Conservation (phyloP, 1,284 basidiomycete species). For the Testicularia cyperi region DNA sequence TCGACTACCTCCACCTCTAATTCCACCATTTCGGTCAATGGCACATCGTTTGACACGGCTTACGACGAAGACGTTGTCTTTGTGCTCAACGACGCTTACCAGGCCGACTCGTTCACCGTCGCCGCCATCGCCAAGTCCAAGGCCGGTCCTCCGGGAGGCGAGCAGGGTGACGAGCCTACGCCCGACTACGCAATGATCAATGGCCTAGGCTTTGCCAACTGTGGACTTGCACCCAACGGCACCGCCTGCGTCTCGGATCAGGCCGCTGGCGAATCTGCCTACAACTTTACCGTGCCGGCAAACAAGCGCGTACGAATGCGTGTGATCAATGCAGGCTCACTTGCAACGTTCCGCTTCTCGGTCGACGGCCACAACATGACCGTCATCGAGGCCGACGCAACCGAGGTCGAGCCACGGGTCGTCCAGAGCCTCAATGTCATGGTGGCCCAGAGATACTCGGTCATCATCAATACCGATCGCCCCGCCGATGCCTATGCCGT, state of each 20-base stretch:
- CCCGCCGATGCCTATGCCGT: constrained; percentile 47
- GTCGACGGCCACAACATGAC: constrained; percentile 64
- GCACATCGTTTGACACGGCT: constrained; percentile 18
- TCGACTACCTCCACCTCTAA: not conserved
- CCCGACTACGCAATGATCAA: constrained; percentile 65
- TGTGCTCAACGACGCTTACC: constrained; percentile 46
- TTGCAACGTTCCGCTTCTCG: constrained; percentile 57
- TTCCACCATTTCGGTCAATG: constrained; percentile 10
- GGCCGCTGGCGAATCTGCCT: constrained; percentile 13
- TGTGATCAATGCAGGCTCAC: constrained; percentile 60
- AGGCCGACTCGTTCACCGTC: constrained; percentile 43
- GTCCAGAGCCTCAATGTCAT: constrained; percentile 62
- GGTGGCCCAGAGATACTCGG: constrained; percentile 64
- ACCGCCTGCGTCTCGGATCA: constrained; percentile 27
- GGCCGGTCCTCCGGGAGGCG: constrained; percentile 28
- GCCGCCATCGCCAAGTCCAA: constrained; percentile 34
- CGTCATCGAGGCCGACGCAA: constrained; percentile 65
- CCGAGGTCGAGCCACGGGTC: constrained; percentile 60
- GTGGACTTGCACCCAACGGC: constrained; percentile 49
- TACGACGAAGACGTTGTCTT: constrained; percentile 52
- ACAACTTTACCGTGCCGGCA: constrained; percentile 44
- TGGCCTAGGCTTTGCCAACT: constrained; percentile 60
- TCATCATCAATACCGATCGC: constrained; percentile 59
- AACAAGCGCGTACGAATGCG: constrained; percentile 65
- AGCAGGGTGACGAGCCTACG: constrained; percentile 44